Evolutionary conservation across 805 yeast genomes (phyloP).

Genomic region (Saccharomycopsis javanensis): DNA sequence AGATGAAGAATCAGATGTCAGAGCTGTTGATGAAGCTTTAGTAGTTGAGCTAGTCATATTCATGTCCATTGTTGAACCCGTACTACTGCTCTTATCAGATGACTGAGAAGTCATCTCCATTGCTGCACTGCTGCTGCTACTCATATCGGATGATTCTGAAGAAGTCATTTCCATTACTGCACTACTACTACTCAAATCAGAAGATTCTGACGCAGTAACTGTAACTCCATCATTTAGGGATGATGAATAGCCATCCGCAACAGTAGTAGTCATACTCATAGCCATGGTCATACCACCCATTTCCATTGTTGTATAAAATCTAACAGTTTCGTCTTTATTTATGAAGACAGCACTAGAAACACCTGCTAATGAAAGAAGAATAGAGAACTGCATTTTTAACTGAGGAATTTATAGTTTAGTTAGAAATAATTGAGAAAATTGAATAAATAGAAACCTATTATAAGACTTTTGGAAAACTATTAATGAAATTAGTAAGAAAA

Average conservation of each 20-base stretch:
- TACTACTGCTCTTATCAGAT: not conserved
- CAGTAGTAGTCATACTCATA: not conserved
- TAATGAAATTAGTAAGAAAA: too few species aligned
- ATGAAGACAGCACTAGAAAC: not conserved
- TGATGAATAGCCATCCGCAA: not conserved
- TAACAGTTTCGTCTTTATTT: not conserved
- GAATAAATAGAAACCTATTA: not conserved
- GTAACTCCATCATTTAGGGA: not conserved
- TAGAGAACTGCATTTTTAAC: not conserved
- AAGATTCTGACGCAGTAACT: not conserved
- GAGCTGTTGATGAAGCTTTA: not conserved
- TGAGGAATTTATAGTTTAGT: not conserved
- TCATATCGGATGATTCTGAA: not conserved
- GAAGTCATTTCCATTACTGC: not conserved
- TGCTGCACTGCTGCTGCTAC: not conserved
- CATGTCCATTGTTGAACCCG: not conserved
- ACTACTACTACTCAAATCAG: not conserved
- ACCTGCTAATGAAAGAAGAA: not conserved
- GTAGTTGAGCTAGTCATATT: not conserved
- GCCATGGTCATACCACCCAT: conserved; percentile 1
- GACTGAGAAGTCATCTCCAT: not conserved
- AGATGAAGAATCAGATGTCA: not conserved
- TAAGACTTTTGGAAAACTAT: too few species aligned
- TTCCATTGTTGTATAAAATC: not conserved
- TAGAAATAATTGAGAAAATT: too few species aligned